Evolutionary conservation across 805 yeast species (phyloP), one percentile per base, ranked within the genome.

Genomic region (Myxozyma kluyveri): DNA sequence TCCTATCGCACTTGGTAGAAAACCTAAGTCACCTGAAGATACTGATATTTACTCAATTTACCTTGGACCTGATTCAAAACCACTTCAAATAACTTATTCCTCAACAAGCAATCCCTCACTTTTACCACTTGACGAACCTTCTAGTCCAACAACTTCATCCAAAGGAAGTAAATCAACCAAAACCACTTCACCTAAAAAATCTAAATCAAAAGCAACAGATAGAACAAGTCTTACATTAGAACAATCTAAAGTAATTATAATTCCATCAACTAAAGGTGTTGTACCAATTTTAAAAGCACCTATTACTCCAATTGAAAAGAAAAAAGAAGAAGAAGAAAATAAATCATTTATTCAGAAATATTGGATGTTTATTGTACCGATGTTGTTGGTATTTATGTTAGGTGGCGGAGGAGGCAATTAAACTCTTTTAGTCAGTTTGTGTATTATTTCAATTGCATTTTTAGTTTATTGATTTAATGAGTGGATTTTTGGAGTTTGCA

Each of bases 281-380:
- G 37, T 44, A 9, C 46, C 59, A 2, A 27, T 45, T n/a, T 38
- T 55, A 21, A 50, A 49, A 33, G 46, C 56, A 2, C 59, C 59
- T 2, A 22, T 55, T n/a, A 29, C 33, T 6, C 19, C 27, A 17
- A 48, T 32, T 5, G 44, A 40, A 17, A 27, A 42, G 14, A 29
- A 29, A 14, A 9, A 9, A 9, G 33, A 29, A 14, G 12, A 9
- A 4, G 27, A 56, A 54, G 47, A 41, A 21, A 47, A 54, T 9
- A 42, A 50, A 12, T 49, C 60, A 40, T 56, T 56, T 42, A 41
- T 56, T 19, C 60, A 56, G 37, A 56, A 56, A 35, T 56, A 56
- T 41, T 56, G 60, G 60, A 49, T 56, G 56, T 56, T 56, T 22
- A 45, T 56, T 27, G 57, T 56, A 2, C 56, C 56, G 9, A 37